Evolutionary conservation across 768 basidiomycete genomes (phyloP).

Genomic region (Mrakia blollopis): DNA sequence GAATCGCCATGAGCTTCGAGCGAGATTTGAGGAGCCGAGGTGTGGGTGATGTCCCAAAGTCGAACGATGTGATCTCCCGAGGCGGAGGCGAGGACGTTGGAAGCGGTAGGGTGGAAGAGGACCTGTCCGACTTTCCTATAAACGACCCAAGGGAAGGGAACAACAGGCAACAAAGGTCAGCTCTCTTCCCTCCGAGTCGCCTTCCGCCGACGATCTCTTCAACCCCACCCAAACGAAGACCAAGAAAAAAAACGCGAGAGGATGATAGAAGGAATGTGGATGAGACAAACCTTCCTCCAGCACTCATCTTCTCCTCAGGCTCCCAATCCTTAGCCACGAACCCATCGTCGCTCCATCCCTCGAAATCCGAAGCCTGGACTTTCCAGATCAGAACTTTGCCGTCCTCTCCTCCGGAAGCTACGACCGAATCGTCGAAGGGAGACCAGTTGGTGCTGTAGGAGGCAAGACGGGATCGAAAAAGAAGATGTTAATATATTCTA

Average conservation of each 20-base stretch:
- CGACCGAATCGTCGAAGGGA: slow-evolving; percentile 82
- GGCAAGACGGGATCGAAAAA: neutral
- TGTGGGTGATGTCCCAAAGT: slow-evolving; percentile 80
- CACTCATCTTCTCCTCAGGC: slow-evolving; percentile 50
- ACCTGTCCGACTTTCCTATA: slow-evolving; percentile 83
- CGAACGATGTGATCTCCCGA: slow-evolving; percentile 81
- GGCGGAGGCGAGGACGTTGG: slow-evolving; percentile 71
- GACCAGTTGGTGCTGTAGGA: slow-evolving; percentile 79
- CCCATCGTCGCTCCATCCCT: slow-evolving; percentile 58
- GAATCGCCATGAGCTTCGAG: slow-evolving; percentile 77
- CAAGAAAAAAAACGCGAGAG: no score
- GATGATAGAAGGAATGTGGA: neutral
- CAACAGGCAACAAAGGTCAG: neutral
- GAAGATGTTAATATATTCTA: neutral
- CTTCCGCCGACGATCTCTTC: neutral
- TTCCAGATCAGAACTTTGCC: slow-evolving; percentile 91
- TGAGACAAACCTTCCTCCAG: slow-evolving; percentile 40
- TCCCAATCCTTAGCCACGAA: slow-evolving; percentile 59
- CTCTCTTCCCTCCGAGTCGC: neutral
- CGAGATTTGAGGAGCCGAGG: slow-evolving; percentile 59
- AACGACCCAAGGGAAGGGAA: neutral
- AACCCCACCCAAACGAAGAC: neutral
- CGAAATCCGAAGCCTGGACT: slow-evolving; percentile 65
- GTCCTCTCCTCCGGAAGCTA: slow-evolving; percentile 90
- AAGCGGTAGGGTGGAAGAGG: slow-evolving; percentile 84